Conservation (phyloP, 2,329 filamentous ascomycete species). For the Rhynchosporium secalis region DNA sequence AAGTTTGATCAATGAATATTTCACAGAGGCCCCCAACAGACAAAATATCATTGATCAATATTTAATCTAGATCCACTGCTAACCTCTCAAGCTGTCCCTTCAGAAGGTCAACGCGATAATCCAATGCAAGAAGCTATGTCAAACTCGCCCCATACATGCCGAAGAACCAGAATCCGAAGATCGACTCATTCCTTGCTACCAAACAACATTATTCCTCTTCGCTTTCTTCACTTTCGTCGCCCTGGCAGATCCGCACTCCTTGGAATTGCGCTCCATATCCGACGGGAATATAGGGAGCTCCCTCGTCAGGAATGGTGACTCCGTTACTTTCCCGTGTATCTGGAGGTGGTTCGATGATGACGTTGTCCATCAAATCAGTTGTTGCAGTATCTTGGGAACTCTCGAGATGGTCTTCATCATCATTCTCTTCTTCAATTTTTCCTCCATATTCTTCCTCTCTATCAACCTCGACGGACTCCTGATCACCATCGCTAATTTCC, state of each 20-base stretch:
- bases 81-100: neutral
- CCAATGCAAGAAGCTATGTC: neutral
- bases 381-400: neutral
- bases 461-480: no score
- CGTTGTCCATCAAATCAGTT: neutral
- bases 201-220: constrained; percentile 6
- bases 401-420: no score
- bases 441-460: no score
- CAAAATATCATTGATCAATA: neutral
- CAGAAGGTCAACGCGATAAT: neutral
- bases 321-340: neutral
- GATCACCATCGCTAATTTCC: no score
- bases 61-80: neutral
- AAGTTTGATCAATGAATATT: no score
- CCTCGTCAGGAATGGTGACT: neutral
- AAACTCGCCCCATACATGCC: neutral
- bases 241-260: neutral
- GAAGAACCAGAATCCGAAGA: neutral
- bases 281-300: neutral
- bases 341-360: neutral
- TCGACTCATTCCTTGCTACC: neutral
- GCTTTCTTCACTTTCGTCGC: constrained; percentile 11
- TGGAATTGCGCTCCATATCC: constrained; percentile 4
- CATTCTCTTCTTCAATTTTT: no score
- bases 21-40: no score